Percentiles rank a stretch among this genome's conserved stretches.
These are phyloP conservation scores for Neurospora sp. DNA, from an alignment of 2,329 filamentous ascomycete species.

Conservation along the genomic window DNA sequence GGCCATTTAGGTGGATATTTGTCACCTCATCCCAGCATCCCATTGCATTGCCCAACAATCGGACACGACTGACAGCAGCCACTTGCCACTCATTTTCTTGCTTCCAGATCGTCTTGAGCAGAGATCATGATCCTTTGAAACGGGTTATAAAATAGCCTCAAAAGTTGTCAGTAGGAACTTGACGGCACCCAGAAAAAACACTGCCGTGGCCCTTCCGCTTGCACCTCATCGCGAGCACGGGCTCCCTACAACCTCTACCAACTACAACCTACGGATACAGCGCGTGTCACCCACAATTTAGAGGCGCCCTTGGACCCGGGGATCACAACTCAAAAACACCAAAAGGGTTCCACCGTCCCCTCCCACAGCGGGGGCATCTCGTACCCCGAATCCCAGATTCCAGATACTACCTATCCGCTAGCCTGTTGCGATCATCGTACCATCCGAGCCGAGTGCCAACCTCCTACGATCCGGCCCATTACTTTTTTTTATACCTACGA, in stretches of 20 bases:
- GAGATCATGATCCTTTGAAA: background rate
- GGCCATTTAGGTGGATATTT: background rate
- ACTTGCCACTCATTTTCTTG: background rate
- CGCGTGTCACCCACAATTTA: background rate
- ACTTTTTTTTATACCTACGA: background rate
- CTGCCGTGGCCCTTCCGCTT: background rate
- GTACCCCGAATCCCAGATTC: background rate
- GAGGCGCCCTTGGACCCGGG: background rate
- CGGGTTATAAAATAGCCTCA: background rate
- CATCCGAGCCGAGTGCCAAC: background rate
- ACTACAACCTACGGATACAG: background rate
- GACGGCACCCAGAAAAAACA: background rate
- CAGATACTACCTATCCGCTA: background rate
- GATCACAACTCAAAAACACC: background rate
- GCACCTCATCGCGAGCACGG: background rate
- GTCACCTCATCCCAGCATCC: background rate
- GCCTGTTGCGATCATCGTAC: background rate
- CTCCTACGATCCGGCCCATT: background rate
- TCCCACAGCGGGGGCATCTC: background rate
- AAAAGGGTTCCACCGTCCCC: background rate
- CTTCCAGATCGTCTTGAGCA: background rate
- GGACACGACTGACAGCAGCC: background rate
- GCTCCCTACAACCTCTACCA: background rate
- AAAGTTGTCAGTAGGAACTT: background rate
- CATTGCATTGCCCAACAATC: background rate